Base-by-base conservation (phyloP, 2,329 filamentous ascomycete species). In the Westerdykella sp. region DNA sequence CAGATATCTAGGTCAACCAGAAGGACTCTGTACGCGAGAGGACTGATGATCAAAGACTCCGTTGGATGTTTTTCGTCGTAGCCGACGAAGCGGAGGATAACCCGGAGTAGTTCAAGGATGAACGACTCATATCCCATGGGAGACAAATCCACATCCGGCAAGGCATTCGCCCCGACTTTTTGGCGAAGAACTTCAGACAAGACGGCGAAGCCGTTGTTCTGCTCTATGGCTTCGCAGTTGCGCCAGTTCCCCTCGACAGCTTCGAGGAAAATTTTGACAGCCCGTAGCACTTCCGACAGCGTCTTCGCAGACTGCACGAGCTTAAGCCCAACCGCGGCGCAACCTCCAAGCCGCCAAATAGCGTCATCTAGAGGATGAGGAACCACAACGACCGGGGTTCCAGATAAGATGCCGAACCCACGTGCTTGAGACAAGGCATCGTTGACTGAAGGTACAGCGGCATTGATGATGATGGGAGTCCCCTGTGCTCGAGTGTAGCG, bases 141-240 rank as follows among this genome's bases (percentile, higher is more conserved):
- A 13, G 55, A 54, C 11, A 59, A 53, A 41, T 67, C 60, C 9
- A 67, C 50, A 13, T 60, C 58, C 71, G 48, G 81, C 58, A 51
- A 69, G 71, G 49, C 45, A 40, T 60, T 65, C 39, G 69, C 59
- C 5, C 84, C 85, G 25, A 95, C 73, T 63, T 95, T 96, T 42
- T 87, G 85, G 42, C 88, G 83, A 18, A 98, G 69, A 14, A 97
- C 75, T 66, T 89, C 81, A 34, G 85, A 85, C 40, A 98, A 71
- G 30, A 97, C 86, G 21, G 87, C 85, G 62, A 96, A 98, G 0
- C 91, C 94, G 54, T 94, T 93, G 46, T 95, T 89, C 56, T 87
- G 83, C 66, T 98, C 93, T 85, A 98, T 96, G 21, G 93, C 90
- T 64, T 98, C 94, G 54, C 93, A 97, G 53, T 97, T 97, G 50